Evolutionary conservation across 2,329 filamentous ascomycete species (phyloP).

Genomic region (Stemphylium beticola): DNA sequence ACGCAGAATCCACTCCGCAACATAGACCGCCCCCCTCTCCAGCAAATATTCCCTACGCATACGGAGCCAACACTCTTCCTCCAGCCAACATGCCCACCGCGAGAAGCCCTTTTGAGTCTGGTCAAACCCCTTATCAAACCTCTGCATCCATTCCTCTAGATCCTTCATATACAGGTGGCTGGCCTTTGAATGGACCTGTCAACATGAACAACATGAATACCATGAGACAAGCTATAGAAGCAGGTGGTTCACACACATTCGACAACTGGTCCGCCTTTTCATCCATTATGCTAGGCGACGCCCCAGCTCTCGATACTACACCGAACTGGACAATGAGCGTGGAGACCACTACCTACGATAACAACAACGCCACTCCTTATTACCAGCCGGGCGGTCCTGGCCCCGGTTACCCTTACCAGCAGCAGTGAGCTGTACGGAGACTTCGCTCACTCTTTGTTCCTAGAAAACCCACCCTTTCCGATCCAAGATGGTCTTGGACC

Average conservation of each 20-base stretch:
- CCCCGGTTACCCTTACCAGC: background rate
- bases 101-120: background rate
- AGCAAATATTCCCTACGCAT: background rate
- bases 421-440: background rate
- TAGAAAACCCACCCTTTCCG: background rate
- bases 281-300: slow-evolving; percentile 1
- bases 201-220: background rate
- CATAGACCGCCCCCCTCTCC: background rate
- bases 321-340: background rate
- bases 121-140: background rate
- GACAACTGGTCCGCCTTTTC: slow-evolving; percentile 1
- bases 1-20: background rate
- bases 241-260: slow-evolving; percentile 1
- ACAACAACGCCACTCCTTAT: background rate
- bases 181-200: background rate
- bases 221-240: slow-evolving; percentile 4
- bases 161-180: background rate
- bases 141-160: background rate
- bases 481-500: background rate
- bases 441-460: background rate
- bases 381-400: background rate
- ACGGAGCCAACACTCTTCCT: background rate
- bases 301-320: background rate
- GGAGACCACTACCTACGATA: background rate
- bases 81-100: background rate